Evolutionary conservation across 768 basidiomycete genomes (phyloP).

Genomic region (Suillus americanus): DNA sequence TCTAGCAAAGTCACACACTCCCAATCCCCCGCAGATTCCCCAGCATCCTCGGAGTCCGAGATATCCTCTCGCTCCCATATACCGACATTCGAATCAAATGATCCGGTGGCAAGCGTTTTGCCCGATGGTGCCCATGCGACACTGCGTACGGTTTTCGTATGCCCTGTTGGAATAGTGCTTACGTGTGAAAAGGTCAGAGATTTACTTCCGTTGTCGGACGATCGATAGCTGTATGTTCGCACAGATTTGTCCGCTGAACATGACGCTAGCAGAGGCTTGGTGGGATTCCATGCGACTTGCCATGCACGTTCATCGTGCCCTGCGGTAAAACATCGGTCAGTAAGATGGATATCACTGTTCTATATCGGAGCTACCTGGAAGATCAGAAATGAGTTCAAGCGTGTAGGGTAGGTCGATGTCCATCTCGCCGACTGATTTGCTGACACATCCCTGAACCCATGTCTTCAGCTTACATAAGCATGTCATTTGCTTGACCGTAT

Average conservation of each 20-base stretch:
- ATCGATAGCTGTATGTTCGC: slow-evolving; percentile 72
- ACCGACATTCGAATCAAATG: slow-evolving; percentile 90
- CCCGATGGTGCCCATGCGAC: slow-evolving; percentile 92
- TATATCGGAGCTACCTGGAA: slow-evolving; percentile 20
- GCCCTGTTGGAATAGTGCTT: slow-evolving; percentile 77
- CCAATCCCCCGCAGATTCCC: slow-evolving; percentile 59
- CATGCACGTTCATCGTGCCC: slow-evolving; percentile 87
- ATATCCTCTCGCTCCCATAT: slow-evolving; percentile 78
- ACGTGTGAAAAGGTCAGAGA: slow-evolving; percentile 47
- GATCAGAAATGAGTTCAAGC: slow-evolving; percentile 22
- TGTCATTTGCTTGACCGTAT: neutral
- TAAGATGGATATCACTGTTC: neutral
- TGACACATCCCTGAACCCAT: neutral
- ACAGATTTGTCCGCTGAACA: slow-evolving; percentile 96
- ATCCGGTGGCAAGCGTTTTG: slow-evolving; percentile 82
- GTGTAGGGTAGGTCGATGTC: slow-evolving; percentile 16
- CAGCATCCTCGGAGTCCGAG: slow-evolving; percentile 34
- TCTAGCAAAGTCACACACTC: slow-evolving; percentile 86
- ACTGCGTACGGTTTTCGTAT: slow-evolving; percentile 83
- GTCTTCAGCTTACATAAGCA: neutral
- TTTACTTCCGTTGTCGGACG: slow-evolving; percentile 19
- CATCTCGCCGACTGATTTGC: slow-evolving; percentile 12
- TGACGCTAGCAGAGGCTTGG: slow-evolving; percentile 78
- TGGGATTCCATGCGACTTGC: slow-evolving; percentile 88
- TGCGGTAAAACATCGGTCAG: slow-evolving; percentile 15